Percentiles rank a stretch among this genome's conserved stretches.
Evolutionary conservation across 768 basidiomycete species (phyloP).

Genomic region (Termitomyces sp.): DNA sequence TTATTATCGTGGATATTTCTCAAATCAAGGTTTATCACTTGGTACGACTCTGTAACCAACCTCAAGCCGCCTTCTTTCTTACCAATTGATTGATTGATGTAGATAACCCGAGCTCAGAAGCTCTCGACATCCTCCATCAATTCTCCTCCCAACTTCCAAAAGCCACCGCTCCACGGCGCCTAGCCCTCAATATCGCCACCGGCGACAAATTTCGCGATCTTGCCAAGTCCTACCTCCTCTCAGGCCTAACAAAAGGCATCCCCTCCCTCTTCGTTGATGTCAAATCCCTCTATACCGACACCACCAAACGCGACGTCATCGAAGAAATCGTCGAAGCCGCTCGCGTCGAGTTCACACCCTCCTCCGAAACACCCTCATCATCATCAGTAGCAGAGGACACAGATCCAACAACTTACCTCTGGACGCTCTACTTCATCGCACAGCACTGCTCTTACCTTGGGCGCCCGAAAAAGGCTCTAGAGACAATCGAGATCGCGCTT

Average conservation of each 20-base stretch:
- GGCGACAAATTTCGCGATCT: slow-evolving; percentile 68
- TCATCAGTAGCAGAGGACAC: slow-evolving; percentile 14
- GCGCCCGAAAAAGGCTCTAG: slow-evolving; percentile 49
- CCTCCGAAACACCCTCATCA: slow-evolving; percentile 15
- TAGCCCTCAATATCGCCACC: slow-evolving; percentile 65
- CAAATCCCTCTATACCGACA: slow-evolving; percentile 74
- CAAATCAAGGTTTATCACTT: slow-evolving; percentile 59
- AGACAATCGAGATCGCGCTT: slow-evolving; percentile 62
- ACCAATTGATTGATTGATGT: slow-evolving; percentile 33
- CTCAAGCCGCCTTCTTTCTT: background rate
- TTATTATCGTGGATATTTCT: slow-evolving; percentile 75
- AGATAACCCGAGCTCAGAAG: slow-evolving; percentile 48
- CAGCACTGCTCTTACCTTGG: slow-evolving; percentile 78
- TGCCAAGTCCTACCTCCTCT: slow-evolving; percentile 62
- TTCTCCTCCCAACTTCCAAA: slow-evolving; percentile 63
- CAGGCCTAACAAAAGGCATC: slow-evolving; percentile 76
- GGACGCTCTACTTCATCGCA: slow-evolving; percentile 94
- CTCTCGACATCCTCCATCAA: slow-evolving; percentile 54
- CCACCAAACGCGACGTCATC: slow-evolving; percentile 61
- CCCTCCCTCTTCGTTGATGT: slow-evolving; percentile 93
- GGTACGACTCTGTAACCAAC: slow-evolving; percentile 36
- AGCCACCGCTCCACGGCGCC: slow-evolving; percentile 67
- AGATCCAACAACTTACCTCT: slow-evolving; percentile 83
- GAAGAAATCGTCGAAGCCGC: slow-evolving; percentile 63
- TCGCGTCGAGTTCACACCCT: slow-evolving; percentile 29